A percentile compares a stretch with the other conserved stretches of the same genome.
These are phyloP conservation scores for Theileria orientalis DNA, from an alignment of 169 alveolate species.

Conservation along the genomic window DNA sequence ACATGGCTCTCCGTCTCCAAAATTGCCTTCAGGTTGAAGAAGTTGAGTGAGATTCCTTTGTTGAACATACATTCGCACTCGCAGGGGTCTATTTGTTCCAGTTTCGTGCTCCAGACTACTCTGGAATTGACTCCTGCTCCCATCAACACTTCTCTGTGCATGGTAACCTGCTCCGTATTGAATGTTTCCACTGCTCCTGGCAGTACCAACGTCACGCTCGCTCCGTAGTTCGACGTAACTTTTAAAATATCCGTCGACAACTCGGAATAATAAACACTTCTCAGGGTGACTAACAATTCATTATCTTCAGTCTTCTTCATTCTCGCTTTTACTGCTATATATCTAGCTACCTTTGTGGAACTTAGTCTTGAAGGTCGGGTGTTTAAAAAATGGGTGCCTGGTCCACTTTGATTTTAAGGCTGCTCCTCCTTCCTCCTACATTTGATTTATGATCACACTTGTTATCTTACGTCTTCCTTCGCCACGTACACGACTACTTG, in stretches of 20 bases:
- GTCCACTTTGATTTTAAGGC: not conserved
- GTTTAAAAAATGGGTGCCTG: conserved; percentile 31
- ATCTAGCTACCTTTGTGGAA: conserved; percentile 5
- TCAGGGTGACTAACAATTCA: conserved; percentile 22
- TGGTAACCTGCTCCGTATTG: conserved; percentile 36
- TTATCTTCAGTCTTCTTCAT: too few relatives aligned
- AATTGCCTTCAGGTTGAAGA: conserved; percentile 39
- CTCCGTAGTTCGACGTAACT: conserved; percentile 40
- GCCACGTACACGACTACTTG: conserved; percentile 30
- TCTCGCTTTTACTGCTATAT: too few relatives aligned
- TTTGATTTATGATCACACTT: not conserved
- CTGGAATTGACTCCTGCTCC: conserved; percentile 52
- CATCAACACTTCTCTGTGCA: conserved; percentile 28
- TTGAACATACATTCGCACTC: conserved; percentile 48
- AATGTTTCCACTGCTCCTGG: conserved; percentile 34
- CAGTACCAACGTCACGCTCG: conserved; percentile 37
- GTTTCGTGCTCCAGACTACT: conserved; percentile 44
- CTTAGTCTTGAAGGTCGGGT: conserved; percentile 32
- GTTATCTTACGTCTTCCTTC: conserved; percentile 26
- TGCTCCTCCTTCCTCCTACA: not conserved
- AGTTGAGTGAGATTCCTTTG: conserved; percentile 33
- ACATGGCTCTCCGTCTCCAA: conserved; percentile 27
- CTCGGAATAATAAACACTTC: not conserved
- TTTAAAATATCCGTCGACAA: conserved; percentile 25
- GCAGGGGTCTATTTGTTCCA: conserved; percentile 64